Evolutionary conservation across 1,284 basidiomycete species (phyloP), one percentile per base, ranked within the genome.

Genomic region (Heimioporus punctisporus): DNA sequence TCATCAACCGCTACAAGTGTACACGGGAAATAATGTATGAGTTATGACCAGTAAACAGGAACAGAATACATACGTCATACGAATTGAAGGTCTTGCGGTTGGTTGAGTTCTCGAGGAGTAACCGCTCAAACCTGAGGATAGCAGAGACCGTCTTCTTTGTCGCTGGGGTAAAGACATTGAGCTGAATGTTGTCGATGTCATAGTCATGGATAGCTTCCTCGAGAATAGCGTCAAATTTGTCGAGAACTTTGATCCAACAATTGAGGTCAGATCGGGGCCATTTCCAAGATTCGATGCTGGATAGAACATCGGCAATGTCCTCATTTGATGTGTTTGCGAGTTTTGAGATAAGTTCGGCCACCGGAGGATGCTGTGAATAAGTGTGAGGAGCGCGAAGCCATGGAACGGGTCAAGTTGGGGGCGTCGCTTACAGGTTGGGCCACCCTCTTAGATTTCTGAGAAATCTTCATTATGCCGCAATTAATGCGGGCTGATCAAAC

Each of bases 231-330:
- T 98, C 97, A 71, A 99, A 97, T 70, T 93, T 92, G 79, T 99
- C 97, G 48, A 99, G 85, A 55, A 96, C 92, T 66, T 88, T 88
- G 66, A 94, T 89, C 97, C 97, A 99, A 55, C 93, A 90, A 76
- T 98, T 95, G 56, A 99, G 83, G 79, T 99, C 97, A 55, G 95
- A 97, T 60, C 97, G 85, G 27, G 96, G 94, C 90, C 94, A 99
- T 73, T 85, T 89, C 97, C 97, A 99, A 19, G 77, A 72, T 61
- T 88, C 84, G 63, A 93, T 87, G 60, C 81, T 73, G 43, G 79
- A 74, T 46, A 95, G 78, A 55, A 85, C 79, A 54, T 82, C 76
- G 3, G 85, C 74, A 21, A 94, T 75, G 61, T 90, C 82, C 49
- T 91, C 83, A 54, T 83, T 84, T 8, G 83, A 74, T 6, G 85